Evolutionary conservation across 805 yeast genomes (phyloP), one percentile per base, ranked within the genome.

Genomic region (Candida ipomoeae): DNA sequence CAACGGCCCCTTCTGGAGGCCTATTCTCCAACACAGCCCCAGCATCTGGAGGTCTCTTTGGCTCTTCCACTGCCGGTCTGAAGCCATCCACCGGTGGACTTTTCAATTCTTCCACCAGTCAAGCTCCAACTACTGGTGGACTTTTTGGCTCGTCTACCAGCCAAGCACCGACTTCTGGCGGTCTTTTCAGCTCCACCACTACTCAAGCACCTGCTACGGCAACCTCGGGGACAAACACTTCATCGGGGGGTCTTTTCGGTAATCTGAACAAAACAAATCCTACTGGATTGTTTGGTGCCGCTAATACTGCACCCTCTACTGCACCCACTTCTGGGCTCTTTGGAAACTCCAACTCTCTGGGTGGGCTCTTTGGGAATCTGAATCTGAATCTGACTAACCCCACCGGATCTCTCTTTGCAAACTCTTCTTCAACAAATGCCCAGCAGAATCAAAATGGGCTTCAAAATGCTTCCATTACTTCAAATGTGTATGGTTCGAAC

Each of bases 401-500:
- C 21, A 14, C 41, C 7, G 48, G 48, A 10, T 45, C 48, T 14
- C 33, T 48, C 13, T 43, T 43, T 23, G 43, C 46, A 18, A 40
- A 46, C 20, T 3, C 40, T 13, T 18, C 35, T n/a, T 31, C 45
- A 3, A 6, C 26, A 15, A 44, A 34, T 35, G 34, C 40, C 11
- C 14, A 14, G 32, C 41, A 21, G 17, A 39, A 23, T 21, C 41
- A 14, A 18, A 45, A 21, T n/a, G 15, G 20, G 21, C n/a, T n/a
- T n/a, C 42, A 13, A 3, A 45, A 38, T 26, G 39, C 47, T 14
- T 20, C 29, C 43, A 29, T 37, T 6, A 48, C 45, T 29, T 42
- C 48, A 10, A 64, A 69, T 48, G 72, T 74, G 2, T 70, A 70
- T 54, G 66, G 63, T 37, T 63, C 64, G 23, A 60, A 62, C 40